Base-by-base conservation (phyloP, 2,329 filamentous ascomycete genomes). In the Aspergillus ruber region DNA sequence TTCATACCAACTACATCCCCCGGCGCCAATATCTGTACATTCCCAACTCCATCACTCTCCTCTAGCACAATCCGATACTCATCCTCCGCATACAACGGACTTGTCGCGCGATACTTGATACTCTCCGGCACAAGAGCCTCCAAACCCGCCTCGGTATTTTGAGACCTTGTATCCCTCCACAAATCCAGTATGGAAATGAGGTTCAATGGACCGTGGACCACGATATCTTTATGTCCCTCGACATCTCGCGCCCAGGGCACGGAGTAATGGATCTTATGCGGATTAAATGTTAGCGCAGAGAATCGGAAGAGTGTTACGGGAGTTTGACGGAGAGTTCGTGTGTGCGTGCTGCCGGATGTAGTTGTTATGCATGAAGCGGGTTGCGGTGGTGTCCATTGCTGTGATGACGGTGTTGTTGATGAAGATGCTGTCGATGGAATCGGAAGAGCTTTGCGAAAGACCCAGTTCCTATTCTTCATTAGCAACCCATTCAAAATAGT, bases 11-110 rank as follows among this genome's bases (percentile, higher is more conserved):
- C 53, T 13, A 54, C 55, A 15, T 58, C 64, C 6, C 57, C 56
- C 2, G 62, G 59, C 13, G 59, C 59, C 38, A 67, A 47, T 42
- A 71, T 69, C 49, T 65, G 59, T 20, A 70, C 66, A 36, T 54
- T 59, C 2, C 63, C 56, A 39, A 60, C 59, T 9, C 56, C 59
- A 17, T 62, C 67, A 46, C 68, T 60, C 43, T 69, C 63, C 50
- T 52, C 49, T 21, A 77, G 57, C 15, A 72, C 56, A 52, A 75
- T 65, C 41, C 65, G 60, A 59, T 77, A 77, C 47, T 64, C 61
- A 50, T 78, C 74, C 10, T 70, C 70, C 1, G 68, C 74, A 65
- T 77, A 78, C 17, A 78, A 51, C 3, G 75, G 74, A 49, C 65
- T 72, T 12, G 74, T 77, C 18, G 74, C 75, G 10, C 75, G 62